Conservation (phyloP, 306 rosid species). For the Pyrus bretschneideri region DNA sequence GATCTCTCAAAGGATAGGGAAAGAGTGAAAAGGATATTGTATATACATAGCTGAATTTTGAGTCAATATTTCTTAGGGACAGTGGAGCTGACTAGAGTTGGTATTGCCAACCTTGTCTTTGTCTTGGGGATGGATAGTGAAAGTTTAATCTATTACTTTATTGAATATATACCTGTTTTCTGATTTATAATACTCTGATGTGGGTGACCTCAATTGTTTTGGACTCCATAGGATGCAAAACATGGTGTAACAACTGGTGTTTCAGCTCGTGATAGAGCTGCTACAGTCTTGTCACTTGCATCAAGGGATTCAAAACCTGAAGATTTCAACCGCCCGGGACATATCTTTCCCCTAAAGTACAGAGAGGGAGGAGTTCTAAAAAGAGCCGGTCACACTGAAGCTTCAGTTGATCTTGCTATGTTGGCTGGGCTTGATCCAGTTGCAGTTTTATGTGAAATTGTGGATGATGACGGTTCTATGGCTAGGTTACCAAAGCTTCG, state of each 20-base stretch:
- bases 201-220: slow-evolving; percentile 10
- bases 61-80: neutral
- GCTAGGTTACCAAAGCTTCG: slow-evolving; percentile 93
- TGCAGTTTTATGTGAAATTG: slow-evolving; percentile 82
- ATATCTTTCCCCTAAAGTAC: slow-evolving; percentile 86
- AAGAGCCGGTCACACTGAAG: slow-evolving; percentile 98
- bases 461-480: slow-evolving; percentile 99
- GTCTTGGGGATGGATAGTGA: neutral
- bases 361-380: slow-evolving; percentile 94
- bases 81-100: neutral
- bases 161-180: neutral
- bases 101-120: neutral
- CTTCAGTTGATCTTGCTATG: slow-evolving; percentile 83
- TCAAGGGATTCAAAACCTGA: slow-evolving; percentile 73
- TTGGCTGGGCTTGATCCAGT: slow-evolving; percentile 83
- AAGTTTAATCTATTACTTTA: neutral
- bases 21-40: neutral
- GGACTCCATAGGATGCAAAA: slow-evolving; percentile 59
- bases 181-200: neutral
- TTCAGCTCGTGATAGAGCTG: slow-evolving; percentile 85
- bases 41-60: neutral
- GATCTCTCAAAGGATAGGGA: neutral
- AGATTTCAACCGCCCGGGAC: slow-evolving; percentile 95
- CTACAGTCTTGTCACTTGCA: slow-evolving; percentile 82
- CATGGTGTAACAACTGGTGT: slow-evolving; percentile 89